Base-by-base conservation (phyloP, 352 stramenopile species). In the Globisporangium camurandrum region DNA sequence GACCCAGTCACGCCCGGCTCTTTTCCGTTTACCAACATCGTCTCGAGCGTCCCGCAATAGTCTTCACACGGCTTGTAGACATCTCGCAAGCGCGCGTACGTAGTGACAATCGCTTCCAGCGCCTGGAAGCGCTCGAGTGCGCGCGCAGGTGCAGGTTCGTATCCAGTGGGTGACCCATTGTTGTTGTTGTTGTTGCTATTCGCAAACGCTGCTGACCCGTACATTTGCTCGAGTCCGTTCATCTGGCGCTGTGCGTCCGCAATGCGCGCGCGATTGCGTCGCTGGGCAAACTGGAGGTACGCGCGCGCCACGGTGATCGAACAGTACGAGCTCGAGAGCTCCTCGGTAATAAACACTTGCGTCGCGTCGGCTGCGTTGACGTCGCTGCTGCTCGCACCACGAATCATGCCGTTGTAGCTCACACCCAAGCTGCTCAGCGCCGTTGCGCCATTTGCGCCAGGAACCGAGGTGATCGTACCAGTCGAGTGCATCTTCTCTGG, bases 1-100 rank as follows among this genome's bases (percentile, higher is more conserved):
- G 72, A 88, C 4, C 80, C 78, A 3, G 83, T 94, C 49, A 94
- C 85, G 3, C 83, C 83, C 22, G 84, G 78, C 46, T 94, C 83
- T 10, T 79, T 79, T 27, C 83, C 83, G 31, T 88, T 67, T 40
- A 88, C 76, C 5, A 92, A 61, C 51, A 86, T 88, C 17, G 61
- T 45, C 42, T 81, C 56, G 31, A 94, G 64, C 17, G 67, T 76
- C 16, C 69, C 50, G 40, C 88, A 94, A 41, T 82, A 71, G 42
- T 86, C 77, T 49, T 92, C 71, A 30, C 70, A 86, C 9, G 75
- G 61, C 37, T 73, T 58, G 47, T 94, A 94, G 16, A 65, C 65
- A 11, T 69, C 56, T 20, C 86, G 68, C 8, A 88, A 64, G 19
- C 72, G 66, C 27, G 70, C 71, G 47, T 86, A 88, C 40, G 88